Evolutionary conservation across 2,329 filamentous ascomycete genomes (phyloP).

Genomic region (Periconia macrospinosa): DNA sequence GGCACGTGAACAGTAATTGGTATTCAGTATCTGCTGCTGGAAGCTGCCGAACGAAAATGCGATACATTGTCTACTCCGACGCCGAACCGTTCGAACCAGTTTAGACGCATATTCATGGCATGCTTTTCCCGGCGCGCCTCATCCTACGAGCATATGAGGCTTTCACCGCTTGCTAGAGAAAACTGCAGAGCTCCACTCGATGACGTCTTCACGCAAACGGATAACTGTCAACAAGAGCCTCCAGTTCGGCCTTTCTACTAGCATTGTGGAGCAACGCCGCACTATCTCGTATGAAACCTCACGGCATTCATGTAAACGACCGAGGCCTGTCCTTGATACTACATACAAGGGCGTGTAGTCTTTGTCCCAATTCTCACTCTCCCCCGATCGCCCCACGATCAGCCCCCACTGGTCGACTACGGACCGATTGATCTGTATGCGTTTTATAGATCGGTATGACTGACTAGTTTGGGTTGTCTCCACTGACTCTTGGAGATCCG

Average conservation of each 20-base stretch:
- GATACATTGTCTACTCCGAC: not conserved
- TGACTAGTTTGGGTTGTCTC: too few species aligned
- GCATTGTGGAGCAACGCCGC: not conserved
- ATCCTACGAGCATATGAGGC: not conserved
- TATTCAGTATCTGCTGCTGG: not conserved
- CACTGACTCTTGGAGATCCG: too few species aligned
- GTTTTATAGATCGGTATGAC: too few species aligned
- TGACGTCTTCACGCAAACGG: not conserved
- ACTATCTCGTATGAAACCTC: not conserved
- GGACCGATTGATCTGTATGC: too few species aligned
- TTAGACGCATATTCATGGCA: not conserved
- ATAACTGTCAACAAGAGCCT: not conserved
- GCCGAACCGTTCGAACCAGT: not conserved
- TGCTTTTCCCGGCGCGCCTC: not conserved
- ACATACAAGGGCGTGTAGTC: too few species aligned
- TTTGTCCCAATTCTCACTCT: too few species aligned
- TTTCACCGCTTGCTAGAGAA: not conserved
- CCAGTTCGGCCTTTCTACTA: not conserved
- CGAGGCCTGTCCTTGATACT: too few species aligned
- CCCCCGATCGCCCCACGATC: too few species aligned
- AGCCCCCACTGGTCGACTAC: too few species aligned
- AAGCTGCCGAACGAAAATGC: not conserved
- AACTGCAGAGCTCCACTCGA: not conserved
- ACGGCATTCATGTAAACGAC: not conserved
- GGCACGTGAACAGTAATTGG: not conserved